A percentile compares a stretch with the other conserved stretches of the same genome.
These are phyloP conservation scores for Phytophthora pini DNA, from an alignment of 352 stramenopile species.

Conservation along the genomic window DNA sequence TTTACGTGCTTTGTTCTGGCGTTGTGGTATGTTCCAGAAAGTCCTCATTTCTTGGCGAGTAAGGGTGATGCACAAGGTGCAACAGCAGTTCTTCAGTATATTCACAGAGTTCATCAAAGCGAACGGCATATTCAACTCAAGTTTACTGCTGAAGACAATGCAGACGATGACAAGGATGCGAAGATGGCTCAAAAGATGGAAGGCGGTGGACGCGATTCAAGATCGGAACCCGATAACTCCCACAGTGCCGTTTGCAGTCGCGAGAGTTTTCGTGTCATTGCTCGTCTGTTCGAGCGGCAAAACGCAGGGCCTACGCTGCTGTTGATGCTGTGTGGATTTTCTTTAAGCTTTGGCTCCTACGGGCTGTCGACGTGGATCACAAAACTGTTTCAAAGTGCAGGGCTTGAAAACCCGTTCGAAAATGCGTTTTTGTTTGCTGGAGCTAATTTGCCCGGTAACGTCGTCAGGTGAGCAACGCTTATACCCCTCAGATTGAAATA, in stretches of 20 bases:
- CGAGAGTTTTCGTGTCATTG: constrained; percentile 54
- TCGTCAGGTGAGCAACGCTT: constrained; percentile 64
- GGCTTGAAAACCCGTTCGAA: constrained; percentile 91
- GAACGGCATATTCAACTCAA: constrained; percentile 67
- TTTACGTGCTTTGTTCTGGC: constrained; percentile 71
- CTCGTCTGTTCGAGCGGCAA: constrained; percentile 54
- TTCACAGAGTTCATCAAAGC: constrained; percentile 60
- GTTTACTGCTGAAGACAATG: constrained; percentile 65
- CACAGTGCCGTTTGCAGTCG: constrained; percentile 60
- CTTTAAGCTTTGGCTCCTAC: constrained; percentile 91
- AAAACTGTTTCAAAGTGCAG: constrained; percentile 89
- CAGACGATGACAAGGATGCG: constrained; percentile 12
- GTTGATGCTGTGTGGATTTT: constrained; percentile 76
- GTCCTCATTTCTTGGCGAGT: constrained; percentile 77
- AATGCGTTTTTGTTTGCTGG: constrained; percentile 94
- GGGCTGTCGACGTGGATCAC: constrained; percentile 95
- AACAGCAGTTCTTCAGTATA: constrained; percentile 67
- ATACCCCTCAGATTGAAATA: background rate
- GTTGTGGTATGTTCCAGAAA: constrained; percentile 81
- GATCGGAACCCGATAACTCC: background rate
- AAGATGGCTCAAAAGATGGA: constrained; percentile 30
- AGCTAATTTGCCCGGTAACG: constrained; percentile 92
- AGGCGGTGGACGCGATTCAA: constrained; percentile 3
- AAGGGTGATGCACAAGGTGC: constrained; percentile 62
- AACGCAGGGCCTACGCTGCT: constrained; percentile 58